Conservation (phyloP, 2,329 filamentous ascomycete species). For the Fusarium phyllophilum region DNA sequence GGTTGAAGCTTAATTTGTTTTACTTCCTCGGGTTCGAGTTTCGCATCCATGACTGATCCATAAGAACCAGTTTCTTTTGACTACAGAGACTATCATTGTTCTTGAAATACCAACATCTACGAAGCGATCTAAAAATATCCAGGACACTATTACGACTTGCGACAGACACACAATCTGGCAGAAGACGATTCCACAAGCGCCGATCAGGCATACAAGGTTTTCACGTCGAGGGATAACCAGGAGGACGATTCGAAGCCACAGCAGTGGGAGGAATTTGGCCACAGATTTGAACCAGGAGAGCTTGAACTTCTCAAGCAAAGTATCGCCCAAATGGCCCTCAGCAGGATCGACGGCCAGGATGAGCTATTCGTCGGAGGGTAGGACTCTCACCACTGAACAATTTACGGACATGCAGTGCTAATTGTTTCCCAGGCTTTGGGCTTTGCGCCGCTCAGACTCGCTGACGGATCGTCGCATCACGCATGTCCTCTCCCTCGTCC, state of each 20-base stretch:
- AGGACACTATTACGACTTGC: neutral
- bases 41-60: neutral
- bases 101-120: neutral
- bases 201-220: neutral
- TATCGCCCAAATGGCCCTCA: constrained; percentile 54
- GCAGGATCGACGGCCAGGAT: constrained; percentile 54
- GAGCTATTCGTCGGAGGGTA: constrained; percentile 55
- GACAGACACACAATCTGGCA: constrained; percentile 21
- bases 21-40: neutral
- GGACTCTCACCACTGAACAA: constrained; percentile 32
- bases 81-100: neutral
- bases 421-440: constrained; percentile 69
- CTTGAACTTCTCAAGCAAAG: constrained; percentile 45
- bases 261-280: constrained; percentile 43
- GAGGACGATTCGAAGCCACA: constrained; percentile 21
- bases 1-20: constrained; percentile 13
- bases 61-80: neutral
- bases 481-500: constrained; percentile 87
- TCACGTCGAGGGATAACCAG: neutral
- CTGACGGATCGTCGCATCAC: constrained; percentile 82
- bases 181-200: neutral
- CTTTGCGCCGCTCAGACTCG: constrained; percentile 75
- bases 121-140: neutral
- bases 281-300: constrained; percentile 33
- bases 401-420: constrained; percentile 10